Evolutionary conservation across 2,329 filamentous ascomycete genomes (phyloP).

Genomic region (Colletotrichum tabaci): DNA sequence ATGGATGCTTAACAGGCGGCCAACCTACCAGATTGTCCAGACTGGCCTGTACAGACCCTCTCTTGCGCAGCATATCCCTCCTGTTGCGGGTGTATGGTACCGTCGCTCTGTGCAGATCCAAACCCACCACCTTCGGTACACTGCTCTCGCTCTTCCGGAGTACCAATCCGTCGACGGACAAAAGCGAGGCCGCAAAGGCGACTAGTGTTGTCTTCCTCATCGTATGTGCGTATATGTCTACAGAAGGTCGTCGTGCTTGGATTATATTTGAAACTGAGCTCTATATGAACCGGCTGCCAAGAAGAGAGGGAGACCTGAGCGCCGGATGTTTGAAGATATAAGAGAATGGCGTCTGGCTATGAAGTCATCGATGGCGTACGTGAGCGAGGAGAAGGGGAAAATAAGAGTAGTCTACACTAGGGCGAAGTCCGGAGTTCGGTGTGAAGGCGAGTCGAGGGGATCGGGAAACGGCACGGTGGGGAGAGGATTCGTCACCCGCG

Average conservation of each 20-base stretch:
- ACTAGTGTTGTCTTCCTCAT: constrained; percentile 56
- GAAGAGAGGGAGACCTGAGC: neutral
- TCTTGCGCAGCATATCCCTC: constrained; percentile 53
- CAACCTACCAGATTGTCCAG: constrained; percentile 72
- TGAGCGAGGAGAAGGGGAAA: neutral
- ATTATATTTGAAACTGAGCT: neutral
- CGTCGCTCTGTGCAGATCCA: constrained; percentile 59
- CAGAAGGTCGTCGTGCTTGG: neutral
- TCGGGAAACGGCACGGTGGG: constrained; percentile 33
- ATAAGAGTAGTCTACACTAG: neutral
- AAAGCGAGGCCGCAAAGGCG: constrained; percentile 49
- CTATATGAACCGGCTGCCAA: constrained; percentile 14
- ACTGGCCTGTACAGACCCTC: constrained; percentile 58
- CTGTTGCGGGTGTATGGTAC: constrained; percentile 40
- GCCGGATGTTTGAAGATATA: constrained; percentile 28
- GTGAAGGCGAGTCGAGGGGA: constrained; percentile 1
- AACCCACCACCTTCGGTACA: constrained; percentile 60
- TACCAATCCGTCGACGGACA: constrained; percentile 48
- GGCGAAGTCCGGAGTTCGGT: constrained; percentile 14
- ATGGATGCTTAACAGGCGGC: neutral
- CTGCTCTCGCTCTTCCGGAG: constrained; percentile 51
- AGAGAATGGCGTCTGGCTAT: constrained; percentile 23
- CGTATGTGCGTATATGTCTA: neutral
- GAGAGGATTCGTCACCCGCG: constrained; percentile 39
- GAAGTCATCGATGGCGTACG: constrained; percentile 38